A percentile compares a stretch with the other conserved stretches of the same genome.
phyloP scores from a whole-genome alignment of 495 filamentous ascomycete genomes.

The Daldinia concentrica region DNA sequence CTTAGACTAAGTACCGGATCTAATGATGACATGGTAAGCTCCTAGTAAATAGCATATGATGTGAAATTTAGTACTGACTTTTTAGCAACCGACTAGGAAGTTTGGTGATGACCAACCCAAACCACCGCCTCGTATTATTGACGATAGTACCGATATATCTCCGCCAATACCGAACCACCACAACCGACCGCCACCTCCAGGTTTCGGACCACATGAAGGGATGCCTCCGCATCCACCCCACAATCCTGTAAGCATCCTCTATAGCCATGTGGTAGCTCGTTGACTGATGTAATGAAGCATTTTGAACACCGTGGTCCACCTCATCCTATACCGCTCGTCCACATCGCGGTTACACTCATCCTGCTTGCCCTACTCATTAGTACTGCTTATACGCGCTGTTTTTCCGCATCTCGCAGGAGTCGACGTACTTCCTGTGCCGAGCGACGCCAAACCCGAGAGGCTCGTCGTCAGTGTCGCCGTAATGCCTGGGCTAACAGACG shows the following conservation, averaged over 20 bases:
- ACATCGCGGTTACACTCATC: slow-evolving; percentile 43
- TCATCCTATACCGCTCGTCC: slow-evolving; percentile 17
- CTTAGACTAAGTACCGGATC: background rate
- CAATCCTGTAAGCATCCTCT: slow-evolving; percentile 20
- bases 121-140: slow-evolving; percentile 9
- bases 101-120: slow-evolving; percentile 8
- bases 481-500: slow-evolving; percentile 21
- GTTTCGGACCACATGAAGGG: background rate
- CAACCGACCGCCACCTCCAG: slow-evolving; percentile 7
- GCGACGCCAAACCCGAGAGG: slow-evolving; percentile 44
- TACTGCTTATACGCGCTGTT: slow-evolving; percentile 44
- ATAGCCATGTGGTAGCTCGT: background rate
- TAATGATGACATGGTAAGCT: slow-evolving; percentile 24
- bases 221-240: slow-evolving; percentile 18
- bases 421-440: slow-evolving; percentile 52
- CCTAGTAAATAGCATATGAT: background rate
- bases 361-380: slow-evolving; percentile 49
- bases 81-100: slow-evolving; percentile 16
- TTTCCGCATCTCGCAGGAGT: slow-evolving; percentile 53
- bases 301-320: slow-evolving; percentile 21
- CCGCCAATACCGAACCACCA: slow-evolving; percentile 9
- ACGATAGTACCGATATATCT: slow-evolving; percentile 7
- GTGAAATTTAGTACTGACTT: slow-evolving; percentile 5
- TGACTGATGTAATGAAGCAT: slow-evolving; percentile 19
- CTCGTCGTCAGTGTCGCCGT: slow-evolving; percentile 46